These are phyloP conservation scores for Trametes punicea DNA, from an alignment of 768 basidiomycete genomes.

Conservation along the genomic window DNA sequence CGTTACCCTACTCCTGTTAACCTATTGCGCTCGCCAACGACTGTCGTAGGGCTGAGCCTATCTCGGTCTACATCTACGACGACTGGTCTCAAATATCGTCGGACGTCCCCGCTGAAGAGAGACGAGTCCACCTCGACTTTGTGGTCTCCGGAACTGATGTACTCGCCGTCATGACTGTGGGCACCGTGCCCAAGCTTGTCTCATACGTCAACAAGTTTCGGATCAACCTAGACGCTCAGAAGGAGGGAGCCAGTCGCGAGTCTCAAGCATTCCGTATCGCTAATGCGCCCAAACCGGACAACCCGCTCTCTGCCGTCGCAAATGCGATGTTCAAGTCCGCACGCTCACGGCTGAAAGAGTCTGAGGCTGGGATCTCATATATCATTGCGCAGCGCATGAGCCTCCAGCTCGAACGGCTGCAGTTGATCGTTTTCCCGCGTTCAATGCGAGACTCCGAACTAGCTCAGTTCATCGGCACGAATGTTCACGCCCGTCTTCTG, in stretches of 20 bases:
- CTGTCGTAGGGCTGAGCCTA: slow-evolving; percentile 63
- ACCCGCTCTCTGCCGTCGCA: slow-evolving; percentile 82
- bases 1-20: slow-evolving; percentile 21
- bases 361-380: slow-evolving; percentile 55
- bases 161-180: slow-evolving; percentile 62
- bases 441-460: slow-evolving; percentile 76
- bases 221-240: slow-evolving; percentile 67
- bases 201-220: slow-evolving; percentile 73
- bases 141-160: slow-evolving; percentile 69
- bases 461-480: slow-evolving; percentile 67
- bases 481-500: slow-evolving; percentile 68
- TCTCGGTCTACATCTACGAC: slow-evolving; percentile 71
- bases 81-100: slow-evolving; percentile 68
- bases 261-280: slow-evolving; percentile 75
- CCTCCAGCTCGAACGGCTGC: slow-evolving; percentile 60
- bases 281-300: slow-evolving; percentile 69
- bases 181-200: slow-evolving; percentile 75
- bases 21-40: not conserved
- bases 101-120: slow-evolving; percentile 39
- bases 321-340: slow-evolving; percentile 80
- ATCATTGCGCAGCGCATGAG: slow-evolving; percentile 72
- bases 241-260: slow-evolving; percentile 73
- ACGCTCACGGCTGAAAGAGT: slow-evolving; percentile 65
- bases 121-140: slow-evolving; percentile 71
- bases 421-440: slow-evolving; percentile 73